A percentile compares a stretch with the other conserved stretches of the same genome.
These are phyloP conservation scores for Inonotus obliquus DNA, from an alignment of 1,284 basidiomycete species.

Conservation along the genomic window DNA sequence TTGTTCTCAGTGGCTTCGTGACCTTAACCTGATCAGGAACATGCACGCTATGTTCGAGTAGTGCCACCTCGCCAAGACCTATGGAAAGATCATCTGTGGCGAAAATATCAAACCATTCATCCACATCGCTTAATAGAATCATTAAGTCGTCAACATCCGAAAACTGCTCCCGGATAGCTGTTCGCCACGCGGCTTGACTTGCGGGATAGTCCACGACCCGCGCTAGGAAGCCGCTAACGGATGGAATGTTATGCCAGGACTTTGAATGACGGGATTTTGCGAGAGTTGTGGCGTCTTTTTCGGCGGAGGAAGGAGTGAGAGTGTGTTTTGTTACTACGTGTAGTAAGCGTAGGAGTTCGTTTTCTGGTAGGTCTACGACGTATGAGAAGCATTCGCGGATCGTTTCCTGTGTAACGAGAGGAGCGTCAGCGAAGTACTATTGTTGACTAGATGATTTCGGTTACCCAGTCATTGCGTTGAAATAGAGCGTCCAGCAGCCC, in stretches of 20 bases:
- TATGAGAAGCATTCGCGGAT: slow-evolving; percentile 46
- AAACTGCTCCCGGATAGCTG: slow-evolving; percentile 51
- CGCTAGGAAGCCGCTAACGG: slow-evolving; percentile 47
- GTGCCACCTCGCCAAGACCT: slow-evolving; percentile 33
- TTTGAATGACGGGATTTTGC: slow-evolving; percentile 30
- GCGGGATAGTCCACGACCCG: slow-evolving; percentile 48
- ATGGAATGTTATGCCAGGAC: slow-evolving; percentile 13
- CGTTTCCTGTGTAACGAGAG: slow-evolving; percentile 43
- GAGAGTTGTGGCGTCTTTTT: slow-evolving; percentile 50
- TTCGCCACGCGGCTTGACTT: slow-evolving; percentile 46
- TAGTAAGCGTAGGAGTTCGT: slow-evolving; percentile 51
- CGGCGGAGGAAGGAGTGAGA: slow-evolving; percentile 24
- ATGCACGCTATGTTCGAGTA: slow-evolving; percentile 26
- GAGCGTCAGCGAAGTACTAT: not conserved
- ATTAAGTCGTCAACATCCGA: slow-evolving; percentile 50
- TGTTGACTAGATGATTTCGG: slow-evolving; percentile 20
- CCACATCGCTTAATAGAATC: slow-evolving; percentile 44
- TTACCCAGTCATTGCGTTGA: slow-evolving; percentile 61
- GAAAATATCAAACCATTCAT: slow-evolving; percentile 48
- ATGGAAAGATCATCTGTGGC: slow-evolving; percentile 37
- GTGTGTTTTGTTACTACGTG: slow-evolving; percentile 37
- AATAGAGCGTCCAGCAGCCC: slow-evolving; percentile 50
- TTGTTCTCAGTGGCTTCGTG: slow-evolving; percentile 10
- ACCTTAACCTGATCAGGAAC: slow-evolving; percentile 15
- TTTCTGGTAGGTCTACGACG: slow-evolving; percentile 59